Evolutionary conservation across 2,329 filamentous ascomycete genomes (phyloP), one percentile per base, ranked within the genome.

Genomic region (Magnaporthiopsis incrustans): DNA sequence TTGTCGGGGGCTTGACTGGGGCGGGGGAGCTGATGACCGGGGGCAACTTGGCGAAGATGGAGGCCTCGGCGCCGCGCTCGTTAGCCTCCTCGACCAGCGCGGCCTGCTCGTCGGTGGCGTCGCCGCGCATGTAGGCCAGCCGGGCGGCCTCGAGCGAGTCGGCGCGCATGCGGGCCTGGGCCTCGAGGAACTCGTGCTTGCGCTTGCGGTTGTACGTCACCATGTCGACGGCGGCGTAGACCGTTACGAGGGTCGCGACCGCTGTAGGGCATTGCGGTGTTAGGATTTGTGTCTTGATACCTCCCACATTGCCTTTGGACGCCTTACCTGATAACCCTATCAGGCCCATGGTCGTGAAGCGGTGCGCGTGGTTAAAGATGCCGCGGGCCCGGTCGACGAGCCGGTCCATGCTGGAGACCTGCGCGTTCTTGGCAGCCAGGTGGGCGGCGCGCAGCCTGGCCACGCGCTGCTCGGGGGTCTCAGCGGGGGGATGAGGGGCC

Each of bases 391-490:
- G 72, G 65, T 78, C 77, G 63, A 86, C 75, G 57, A 85, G 64
- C 63, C 74, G 76, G 72, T 87, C 84, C 64, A 83, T 74, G 66
- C 72, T 75, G 67, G 83, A 86, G 60, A 84, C 73, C 70, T 82
- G 77, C 27, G 86, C 83, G 69, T 82, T 80, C 74, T 85, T 84
- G 59, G 87, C 86, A n/a, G 85, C 85, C 65, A 86, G 80, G 73
- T 89, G 87, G 66, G 88, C 86, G 59, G 86, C 86, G 63, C 89
- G 82, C 70, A 91, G 77, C 66, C 89, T 82, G 67, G 85, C 82
- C 50, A 91, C 88, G 70, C 87, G 86, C 77, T 91, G 84, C 73
- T 86, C 85, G 61, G 89, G 84, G 1, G 87, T 89, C 77, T 91
- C 88, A 1, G 50, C 10, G 65, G 57, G 63, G 66, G 44, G 25